A percentile compares a stretch with the other conserved stretches of the same genome.
Evolutionary conservation across 2,329 filamentous ascomycete species (phyloP).

Genomic region (Penicillium capsulatum): DNA sequence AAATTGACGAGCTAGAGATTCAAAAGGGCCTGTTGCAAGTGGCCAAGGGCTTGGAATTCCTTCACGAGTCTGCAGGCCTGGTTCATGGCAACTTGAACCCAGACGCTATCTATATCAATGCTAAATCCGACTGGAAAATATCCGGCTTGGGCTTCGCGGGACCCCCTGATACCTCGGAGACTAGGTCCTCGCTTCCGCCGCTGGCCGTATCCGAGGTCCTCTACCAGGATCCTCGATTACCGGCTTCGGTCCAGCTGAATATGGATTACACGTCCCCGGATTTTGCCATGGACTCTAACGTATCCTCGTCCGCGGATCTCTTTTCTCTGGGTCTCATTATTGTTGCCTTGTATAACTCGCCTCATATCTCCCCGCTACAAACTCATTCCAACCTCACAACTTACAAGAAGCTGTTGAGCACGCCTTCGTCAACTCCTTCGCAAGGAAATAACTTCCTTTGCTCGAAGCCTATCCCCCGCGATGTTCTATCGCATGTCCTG

Average conservation of each 20-base stretch:
- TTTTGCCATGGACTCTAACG: slow-evolving; percentile 85
- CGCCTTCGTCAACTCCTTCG: slow-evolving; percentile 73
- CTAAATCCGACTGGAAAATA: slow-evolving; percentile 98
- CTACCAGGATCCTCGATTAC: slow-evolving; percentile 79
- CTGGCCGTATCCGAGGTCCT: slow-evolving; percentile 79
- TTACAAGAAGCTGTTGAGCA: slow-evolving; percentile 79
- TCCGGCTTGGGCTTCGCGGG: slow-evolving; percentile 89
- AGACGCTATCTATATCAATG: slow-evolving; percentile 88
- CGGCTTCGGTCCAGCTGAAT: slow-evolving; percentile 77
- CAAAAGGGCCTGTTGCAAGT: slow-evolving; percentile 93
- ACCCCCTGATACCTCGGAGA: slow-evolving; percentile 69
- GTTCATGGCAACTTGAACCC: slow-evolving; percentile 94
- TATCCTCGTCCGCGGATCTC: slow-evolving; percentile 81
- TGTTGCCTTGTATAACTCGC: slow-evolving; percentile 88
- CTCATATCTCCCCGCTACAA: slow-evolving; percentile 81
- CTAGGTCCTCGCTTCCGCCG: slow-evolving; percentile 69
- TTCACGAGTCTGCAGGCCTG: slow-evolving; percentile 90
- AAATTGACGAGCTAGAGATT: slow-evolving; percentile 95
- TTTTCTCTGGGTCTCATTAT: slow-evolving; percentile 89
- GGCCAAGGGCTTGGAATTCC: slow-evolving; percentile 87
- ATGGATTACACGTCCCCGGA: slow-evolving; percentile 93
- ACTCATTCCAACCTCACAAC: slow-evolving; percentile 73
- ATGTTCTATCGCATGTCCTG: slow-evolving; percentile 70
- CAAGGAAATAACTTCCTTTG: slow-evolving; percentile 79
- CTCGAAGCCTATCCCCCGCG: slow-evolving; percentile 71